Evolutionary conservation across 2,329 filamentous ascomycete genomes (phyloP), one percentile per base, ranked within the genome.

Genomic region (Fusarium globosum): DNA sequence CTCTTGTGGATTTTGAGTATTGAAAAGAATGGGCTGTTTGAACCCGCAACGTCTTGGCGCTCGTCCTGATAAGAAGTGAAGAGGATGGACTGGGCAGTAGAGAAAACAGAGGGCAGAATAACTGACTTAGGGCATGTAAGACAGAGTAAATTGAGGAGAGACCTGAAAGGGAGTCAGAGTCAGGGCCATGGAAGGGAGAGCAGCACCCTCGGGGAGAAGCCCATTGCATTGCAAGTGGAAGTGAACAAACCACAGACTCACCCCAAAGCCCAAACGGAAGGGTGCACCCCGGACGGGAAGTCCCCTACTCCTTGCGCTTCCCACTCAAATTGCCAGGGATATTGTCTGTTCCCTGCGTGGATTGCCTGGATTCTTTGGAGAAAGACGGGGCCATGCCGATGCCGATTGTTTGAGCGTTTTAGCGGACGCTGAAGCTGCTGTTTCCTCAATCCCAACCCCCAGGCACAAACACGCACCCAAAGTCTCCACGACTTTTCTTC

Each of bases 401-500:
- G 42, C 35, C 18, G 20, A 42, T 52, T 59, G 45, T 38, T 61
- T 58, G 61, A 68, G 71, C 61, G 30, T 51, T 71, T 64, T 74
- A 59, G 58, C 39, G 28, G 58, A 56, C n/a, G 33, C 26, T 38
- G 53, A 61, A 41, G 59, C 42, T 59, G 15, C 26, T 48, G 23
- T 52, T 30, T 33, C 41, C 36, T 42, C 42, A 30, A 53, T 41
- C 62, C 71, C 71, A 74, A 58, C 71, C 71, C 56, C 71, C 67
- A 71, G 35, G 56, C 38, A 18, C 39, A 15, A 7, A 30, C 30
- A 26, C n/a, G 21, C 21, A n/a, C 51, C 18, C 13, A 45, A 18
- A n/a, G 35, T 52, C 45, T 73, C 65, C 66, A 71, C 59, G 39
- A 46, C 48, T 43, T 42, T 66, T 68, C 53, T 71, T 73, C 68